A percentile compares a stretch with the other conserved stretches of the same genome.
phyloP scores from a whole-genome alignment of 202 grass and related monocot species.

The Dendrocalamus latiflorus region DNA sequence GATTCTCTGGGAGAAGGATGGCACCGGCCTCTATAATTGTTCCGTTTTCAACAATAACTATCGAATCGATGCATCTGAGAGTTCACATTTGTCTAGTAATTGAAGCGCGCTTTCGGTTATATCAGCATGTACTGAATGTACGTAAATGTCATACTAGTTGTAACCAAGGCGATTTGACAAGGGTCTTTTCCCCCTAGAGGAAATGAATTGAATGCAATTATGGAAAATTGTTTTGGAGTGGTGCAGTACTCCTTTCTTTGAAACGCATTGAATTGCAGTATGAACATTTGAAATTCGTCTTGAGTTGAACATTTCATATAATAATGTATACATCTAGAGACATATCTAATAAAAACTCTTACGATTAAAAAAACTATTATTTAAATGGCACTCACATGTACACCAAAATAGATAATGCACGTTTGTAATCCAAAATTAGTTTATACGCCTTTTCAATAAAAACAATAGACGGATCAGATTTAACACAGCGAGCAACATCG shows the following conservation, averaged over 20 bases:
- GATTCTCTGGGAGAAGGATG: background rate
- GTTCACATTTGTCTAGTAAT: background rate
- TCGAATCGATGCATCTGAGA: background rate
- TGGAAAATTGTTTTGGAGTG: background rate
- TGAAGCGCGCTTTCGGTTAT: background rate
- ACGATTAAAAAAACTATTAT: background rate
- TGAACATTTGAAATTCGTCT: slow-evolving; percentile 12
- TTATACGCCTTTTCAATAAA: too few relatives aligned
- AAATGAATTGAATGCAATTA: background rate
- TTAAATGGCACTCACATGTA: background rate
- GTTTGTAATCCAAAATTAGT: too few relatives aligned
- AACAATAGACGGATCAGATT: background rate
- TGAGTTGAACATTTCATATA: background rate
- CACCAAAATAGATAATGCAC: background rate
- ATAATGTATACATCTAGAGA: too few relatives aligned
- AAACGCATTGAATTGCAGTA: background rate
- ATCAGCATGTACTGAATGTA: background rate
- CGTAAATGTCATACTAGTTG: background rate
- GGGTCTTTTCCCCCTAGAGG: background rate
- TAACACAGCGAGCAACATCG: background rate
- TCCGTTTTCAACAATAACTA: background rate
- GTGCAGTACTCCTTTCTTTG: background rate
- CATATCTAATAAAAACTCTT: background rate
- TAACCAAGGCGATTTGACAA: background rate
- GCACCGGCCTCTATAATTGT: background rate